phyloP scores from a whole-genome alignment of 2,329 filamentous ascomycete species.

The Botrytis aclada region DNA sequence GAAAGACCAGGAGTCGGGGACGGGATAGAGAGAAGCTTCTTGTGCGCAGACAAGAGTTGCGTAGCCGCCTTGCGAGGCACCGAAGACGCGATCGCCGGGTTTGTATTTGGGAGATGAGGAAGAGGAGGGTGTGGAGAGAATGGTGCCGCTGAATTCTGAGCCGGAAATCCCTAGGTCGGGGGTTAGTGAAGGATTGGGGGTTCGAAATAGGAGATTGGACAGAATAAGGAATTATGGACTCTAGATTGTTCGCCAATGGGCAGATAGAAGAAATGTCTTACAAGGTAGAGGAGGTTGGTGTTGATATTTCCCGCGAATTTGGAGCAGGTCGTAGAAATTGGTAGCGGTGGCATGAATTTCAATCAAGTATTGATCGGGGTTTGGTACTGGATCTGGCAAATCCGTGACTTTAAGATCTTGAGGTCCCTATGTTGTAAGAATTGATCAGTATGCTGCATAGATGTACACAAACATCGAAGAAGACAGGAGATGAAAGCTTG shows the following conservation, averaged over 20 bases:
- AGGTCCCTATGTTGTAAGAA: slow-evolving; percentile 56
- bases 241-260: neutral
- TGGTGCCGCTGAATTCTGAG: slow-evolving; percentile 78
- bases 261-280: neutral
- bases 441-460: slow-evolving; percentile 5
- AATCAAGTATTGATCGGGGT: slow-evolving; percentile 76
- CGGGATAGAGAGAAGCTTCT: slow-evolving; percentile 66
- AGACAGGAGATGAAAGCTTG: slow-evolving; percentile 5
- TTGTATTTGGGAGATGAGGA: slow-evolving; percentile 60
- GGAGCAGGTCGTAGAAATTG: slow-evolving; percentile 97
- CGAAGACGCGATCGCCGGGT: slow-evolving; percentile 80
- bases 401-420: slow-evolving; percentile 72
- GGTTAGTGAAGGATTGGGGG: neutral
- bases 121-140: slow-evolving; percentile 62
- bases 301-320: slow-evolving; percentile 95
- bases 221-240: neutral
- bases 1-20: slow-evolving; percentile 80
- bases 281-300: slow-evolving; percentile 83
- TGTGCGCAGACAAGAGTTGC: slow-evolving; percentile 68
- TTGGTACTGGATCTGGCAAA: slow-evolving; percentile 71
- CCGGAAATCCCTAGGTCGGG: slow-evolving; percentile 59
- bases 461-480: neutral
- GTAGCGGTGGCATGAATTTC: slow-evolving; percentile 81
- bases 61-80: slow-evolving; percentile 81
- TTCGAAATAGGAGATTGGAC: too few relatives aligned